These are phyloP conservation scores for Cercis canadensis DNA, from an alignment of 306 rosid species.

Conservation along the genomic window DNA sequence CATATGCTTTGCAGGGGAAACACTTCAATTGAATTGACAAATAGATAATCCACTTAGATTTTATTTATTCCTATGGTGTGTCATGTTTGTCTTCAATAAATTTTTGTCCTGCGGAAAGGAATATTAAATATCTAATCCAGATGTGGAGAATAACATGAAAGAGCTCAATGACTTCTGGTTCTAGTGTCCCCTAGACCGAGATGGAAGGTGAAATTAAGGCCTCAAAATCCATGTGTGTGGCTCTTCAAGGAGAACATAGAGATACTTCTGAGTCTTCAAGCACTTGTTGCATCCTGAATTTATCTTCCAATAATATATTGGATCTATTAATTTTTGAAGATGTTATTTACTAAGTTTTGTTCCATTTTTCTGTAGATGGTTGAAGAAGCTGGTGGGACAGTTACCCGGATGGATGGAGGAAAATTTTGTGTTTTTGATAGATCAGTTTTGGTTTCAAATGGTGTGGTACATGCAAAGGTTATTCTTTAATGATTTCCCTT, in stretches of 20 bases:
- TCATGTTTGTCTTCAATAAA: too few species aligned
- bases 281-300: slow-evolving; percentile 7
- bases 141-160: too few species aligned
- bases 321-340: slow-evolving; percentile 12
- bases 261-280: neutral
- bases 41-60: too few species aligned
- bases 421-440: slow-evolving; percentile 91
- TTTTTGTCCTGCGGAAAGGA: too few species aligned
- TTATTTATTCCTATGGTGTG: too few species aligned
- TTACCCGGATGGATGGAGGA: slow-evolving; percentile 92
- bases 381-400: slow-evolving; percentile 92
- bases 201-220: too few species aligned
- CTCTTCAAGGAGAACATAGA: neutral
- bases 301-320: slow-evolving; percentile 2
- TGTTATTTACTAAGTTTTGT: slow-evolving; percentile 3
- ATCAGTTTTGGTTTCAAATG: slow-evolving; percentile 88
- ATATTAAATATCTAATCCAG: too few species aligned
- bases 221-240: too few species aligned
- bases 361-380: slow-evolving; percentile 60
- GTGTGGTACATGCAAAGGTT: slow-evolving; percentile 78
- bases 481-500: slow-evolving; percentile 34
- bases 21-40: too few species aligned
- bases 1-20: too few species aligned
- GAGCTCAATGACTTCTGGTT: too few species aligned
- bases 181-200: too few species aligned